These are phyloP conservation scores for Lepraria neglecta DNA, from an alignment of 495 filamentous ascomycete species.

Conservation along the genomic window DNA sequence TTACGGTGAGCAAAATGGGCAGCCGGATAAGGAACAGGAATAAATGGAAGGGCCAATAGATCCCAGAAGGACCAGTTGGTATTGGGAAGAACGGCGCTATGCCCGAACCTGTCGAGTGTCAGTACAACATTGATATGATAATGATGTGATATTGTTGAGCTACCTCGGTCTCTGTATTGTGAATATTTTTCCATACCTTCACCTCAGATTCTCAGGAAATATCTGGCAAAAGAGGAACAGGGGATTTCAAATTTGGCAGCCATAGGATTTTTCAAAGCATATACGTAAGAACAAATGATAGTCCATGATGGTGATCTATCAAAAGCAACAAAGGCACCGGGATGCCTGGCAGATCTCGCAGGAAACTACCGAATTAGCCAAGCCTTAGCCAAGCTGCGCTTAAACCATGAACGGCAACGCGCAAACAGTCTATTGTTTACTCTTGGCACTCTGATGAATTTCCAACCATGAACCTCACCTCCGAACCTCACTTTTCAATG, in stretches of 20 bases:
- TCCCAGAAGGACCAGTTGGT: constrained; percentile 50
- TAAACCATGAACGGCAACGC: neutral
- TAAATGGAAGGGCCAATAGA: constrained; percentile 56
- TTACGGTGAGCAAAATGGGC: constrained; percentile 65
- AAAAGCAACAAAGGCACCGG: neutral
- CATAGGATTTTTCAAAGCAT: neutral
- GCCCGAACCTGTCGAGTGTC: constrained; percentile 64
- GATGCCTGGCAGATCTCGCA: neutral
- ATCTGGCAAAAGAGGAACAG: neutral
- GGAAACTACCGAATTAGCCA: neutral
- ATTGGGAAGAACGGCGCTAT: constrained; percentile 93
- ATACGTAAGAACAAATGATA: neutral
- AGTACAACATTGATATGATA: constrained; percentile 16
- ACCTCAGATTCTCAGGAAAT: neutral
- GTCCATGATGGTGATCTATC: neutral
- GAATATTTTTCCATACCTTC: constrained; percentile 88
- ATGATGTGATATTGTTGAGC: constrained; percentile 22
- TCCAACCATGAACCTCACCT: no score
- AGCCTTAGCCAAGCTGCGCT: neutral
- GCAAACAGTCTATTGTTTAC: constrained; percentile 11
- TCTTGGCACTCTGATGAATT: neutral
- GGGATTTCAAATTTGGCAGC: neutral
- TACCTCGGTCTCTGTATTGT: constrained; percentile 90
- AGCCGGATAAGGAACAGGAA: constrained; percentile 77
- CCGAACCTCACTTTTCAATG: neutral